Percentiles rank a stretch among this genome's conserved stretches.
Conservation (phyloP, 257 asterid genomes). For the Lycium barbarum region DNA sequence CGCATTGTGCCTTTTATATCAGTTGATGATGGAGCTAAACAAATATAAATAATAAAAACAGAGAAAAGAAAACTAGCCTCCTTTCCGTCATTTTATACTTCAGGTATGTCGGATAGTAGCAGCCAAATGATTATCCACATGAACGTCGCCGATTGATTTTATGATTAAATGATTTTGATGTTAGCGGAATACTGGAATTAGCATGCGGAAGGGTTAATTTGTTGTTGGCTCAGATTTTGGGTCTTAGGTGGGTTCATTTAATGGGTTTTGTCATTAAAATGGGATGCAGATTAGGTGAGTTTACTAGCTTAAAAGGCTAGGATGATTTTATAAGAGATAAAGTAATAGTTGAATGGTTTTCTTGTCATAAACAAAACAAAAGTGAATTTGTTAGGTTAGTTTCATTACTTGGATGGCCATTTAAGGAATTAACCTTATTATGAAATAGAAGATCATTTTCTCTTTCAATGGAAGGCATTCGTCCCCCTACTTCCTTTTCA, state of each 20-base stretch:
- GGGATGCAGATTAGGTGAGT: no score
- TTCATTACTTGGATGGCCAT: neutral
- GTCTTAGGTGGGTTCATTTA: neutral
- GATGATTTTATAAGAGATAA: no score
- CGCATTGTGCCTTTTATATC: neutral
- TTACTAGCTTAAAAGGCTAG: no score
- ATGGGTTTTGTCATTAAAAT: neutral
- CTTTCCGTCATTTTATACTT: conserved; percentile 6
- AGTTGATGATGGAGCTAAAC: neutral
- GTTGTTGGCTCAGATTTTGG: neutral
- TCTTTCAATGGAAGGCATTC: neutral
- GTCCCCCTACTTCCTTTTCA: conserved; percentile 6
- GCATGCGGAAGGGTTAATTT: neutral
- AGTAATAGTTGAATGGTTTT: no score
- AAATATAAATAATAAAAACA: neutral
- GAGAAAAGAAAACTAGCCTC: neutral
- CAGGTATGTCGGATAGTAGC: neutral
- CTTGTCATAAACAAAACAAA: neutral
- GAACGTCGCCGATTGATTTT: neutral
- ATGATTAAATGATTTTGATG: conserved; percentile 7
- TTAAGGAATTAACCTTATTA: neutral
- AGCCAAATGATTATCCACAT: conserved; percentile 16
- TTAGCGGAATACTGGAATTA: neutral
- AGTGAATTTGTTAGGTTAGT: neutral
- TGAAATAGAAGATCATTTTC: neutral